A percentile compares a stretch with the other conserved stretches of the same genome.
These are phyloP conservation scores for Taphrina communis DNA, from an alignment of 1,139 yeast species.

Conservation along the genomic window DNA sequence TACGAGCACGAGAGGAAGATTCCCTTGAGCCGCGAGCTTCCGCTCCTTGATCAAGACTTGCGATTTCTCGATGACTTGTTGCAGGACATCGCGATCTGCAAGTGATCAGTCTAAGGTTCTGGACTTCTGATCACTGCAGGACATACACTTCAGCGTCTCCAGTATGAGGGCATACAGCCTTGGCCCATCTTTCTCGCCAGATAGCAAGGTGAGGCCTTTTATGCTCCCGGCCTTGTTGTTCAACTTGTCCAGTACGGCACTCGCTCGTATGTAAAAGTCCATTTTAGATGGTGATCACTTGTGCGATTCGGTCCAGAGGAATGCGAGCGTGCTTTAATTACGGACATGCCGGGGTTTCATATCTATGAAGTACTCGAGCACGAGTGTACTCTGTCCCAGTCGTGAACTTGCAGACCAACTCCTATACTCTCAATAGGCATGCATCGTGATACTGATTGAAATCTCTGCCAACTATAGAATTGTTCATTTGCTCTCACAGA, in stretches of 20 bases:
- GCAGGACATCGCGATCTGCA: conserved; percentile 38
- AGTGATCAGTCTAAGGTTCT: conserved; percentile 1
- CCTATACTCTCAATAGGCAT: too few species aligned
- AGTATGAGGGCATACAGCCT: conserved; percentile 43
- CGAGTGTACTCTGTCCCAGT: too few species aligned
- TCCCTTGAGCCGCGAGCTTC: conserved; percentile 48
- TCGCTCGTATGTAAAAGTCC: conserved; percentile 44
- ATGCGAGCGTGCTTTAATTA: too few species aligned
- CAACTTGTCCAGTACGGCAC: conserved; percentile 37
- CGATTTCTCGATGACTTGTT: conserved; percentile 37
- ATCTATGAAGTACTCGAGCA: too few species aligned
- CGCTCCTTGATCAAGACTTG: conserved; percentile 49
- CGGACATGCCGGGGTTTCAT: too few species aligned
- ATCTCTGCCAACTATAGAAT: too few species aligned
- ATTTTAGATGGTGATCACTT: conserved; percentile 28
- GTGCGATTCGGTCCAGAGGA: too few species aligned
- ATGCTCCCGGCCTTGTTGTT: conserved; percentile 42
- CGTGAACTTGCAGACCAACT: too few species aligned
- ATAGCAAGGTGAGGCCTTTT: conserved; percentile 39
- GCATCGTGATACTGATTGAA: too few species aligned
- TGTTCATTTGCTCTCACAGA: too few species aligned
- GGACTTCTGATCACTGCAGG: background rate
- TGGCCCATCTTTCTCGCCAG: conserved; percentile 40
- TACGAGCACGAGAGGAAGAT: conserved; percentile 65
- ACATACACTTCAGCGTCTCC: conserved; percentile 49